Evolutionary conservation across 129 eudicot species (phyloP), one percentile per base, ranked within the genome.

Genomic region (Rutidosis leptorrhynchoides): DNA sequence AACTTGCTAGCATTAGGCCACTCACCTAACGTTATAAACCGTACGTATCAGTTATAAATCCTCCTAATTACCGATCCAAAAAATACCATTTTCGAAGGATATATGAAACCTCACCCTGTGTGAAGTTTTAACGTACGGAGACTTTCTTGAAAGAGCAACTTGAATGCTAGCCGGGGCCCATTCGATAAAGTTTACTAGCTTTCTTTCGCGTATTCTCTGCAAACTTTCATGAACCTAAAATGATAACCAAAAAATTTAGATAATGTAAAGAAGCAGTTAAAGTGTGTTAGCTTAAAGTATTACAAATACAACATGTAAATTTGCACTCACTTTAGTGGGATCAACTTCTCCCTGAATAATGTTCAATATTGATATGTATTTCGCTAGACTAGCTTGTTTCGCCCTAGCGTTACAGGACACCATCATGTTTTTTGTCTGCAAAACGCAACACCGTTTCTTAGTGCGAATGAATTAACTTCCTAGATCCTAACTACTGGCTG

Each of bases 161-260:
- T 91, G 96, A 64, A 91, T 91, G 83, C 97, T 90, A 66, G 97
- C 97, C 70, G 97, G 95, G 28, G 89, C 97, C 95, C 97, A 86
- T 42, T 90, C 91, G 26, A 90, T 90, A 75, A 90, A 90, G 76
- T 87, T 90, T 45, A 90, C 97, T 46, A 90, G 95, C 78, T 90
- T 90, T 67, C 95, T 87, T 77, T 90, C 97, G 29, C 97, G 89
- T 74, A 90, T 90, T 78, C 97, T 77, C 61, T 90, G 95, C 64
- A 90, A 74, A 71, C 97, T 90, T 76, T 90, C 97, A 72, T 87
- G 95, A 72, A 90, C 97, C 97, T 90, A 72, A 62, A 53, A 10
- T 56, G 21, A 30, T 48, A 28, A 55, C 53, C 65, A 63, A 19
- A 54, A 71, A 7, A 7, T 7, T 32, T 32, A 40, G 7, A 14